Percentiles rank a stretch among this genome's conserved stretches.
phyloP scores from a whole-genome alignment of 148 eudicot genomes.

The Rhododendron henanense region DNA sequence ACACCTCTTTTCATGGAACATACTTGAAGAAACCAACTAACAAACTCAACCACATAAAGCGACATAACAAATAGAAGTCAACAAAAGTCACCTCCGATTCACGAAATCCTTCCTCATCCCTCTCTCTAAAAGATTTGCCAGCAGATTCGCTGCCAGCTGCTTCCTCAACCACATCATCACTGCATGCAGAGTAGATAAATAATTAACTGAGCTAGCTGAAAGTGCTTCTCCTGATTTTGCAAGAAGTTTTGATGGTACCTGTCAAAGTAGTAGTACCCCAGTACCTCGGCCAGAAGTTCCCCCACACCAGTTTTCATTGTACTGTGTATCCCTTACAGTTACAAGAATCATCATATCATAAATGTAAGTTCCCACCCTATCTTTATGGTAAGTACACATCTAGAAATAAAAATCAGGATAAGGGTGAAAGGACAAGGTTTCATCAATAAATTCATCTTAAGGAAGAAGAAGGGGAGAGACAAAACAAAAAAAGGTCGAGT shows the following conservation, averaged over 20 bases:
- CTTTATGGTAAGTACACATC: background rate
- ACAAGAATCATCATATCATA: conserved; percentile 9
- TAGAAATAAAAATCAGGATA: background rate
- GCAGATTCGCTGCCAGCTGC: conserved; percentile 62
- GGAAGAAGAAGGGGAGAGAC: background rate
- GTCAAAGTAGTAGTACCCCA: conserved; percentile 82
- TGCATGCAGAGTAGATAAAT: conserved; percentile 20
- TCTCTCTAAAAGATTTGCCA: conserved; percentile 55
- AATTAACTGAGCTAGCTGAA: background rate
- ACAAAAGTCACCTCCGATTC: conserved; percentile 64
- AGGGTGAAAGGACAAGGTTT: background rate
- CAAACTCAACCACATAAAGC: background rate
- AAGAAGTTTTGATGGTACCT: conserved; percentile 39
- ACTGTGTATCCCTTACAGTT: conserved; percentile 55
- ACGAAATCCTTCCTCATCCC: conserved; percentile 63
- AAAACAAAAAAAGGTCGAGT: background rate
- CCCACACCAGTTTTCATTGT: conserved; percentile 57
- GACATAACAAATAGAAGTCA: background rate
- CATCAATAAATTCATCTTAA: background rate
- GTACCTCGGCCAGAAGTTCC: conserved; percentile 59
- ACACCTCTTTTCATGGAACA: background rate
- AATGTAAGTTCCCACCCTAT: background rate
- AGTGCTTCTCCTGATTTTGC: background rate
- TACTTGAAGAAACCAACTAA: background rate
- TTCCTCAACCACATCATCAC: conserved; percentile 85